phyloP scores from a whole-genome alignment of 148 eudicot species.

The Persicaria maculosa region DNA sequence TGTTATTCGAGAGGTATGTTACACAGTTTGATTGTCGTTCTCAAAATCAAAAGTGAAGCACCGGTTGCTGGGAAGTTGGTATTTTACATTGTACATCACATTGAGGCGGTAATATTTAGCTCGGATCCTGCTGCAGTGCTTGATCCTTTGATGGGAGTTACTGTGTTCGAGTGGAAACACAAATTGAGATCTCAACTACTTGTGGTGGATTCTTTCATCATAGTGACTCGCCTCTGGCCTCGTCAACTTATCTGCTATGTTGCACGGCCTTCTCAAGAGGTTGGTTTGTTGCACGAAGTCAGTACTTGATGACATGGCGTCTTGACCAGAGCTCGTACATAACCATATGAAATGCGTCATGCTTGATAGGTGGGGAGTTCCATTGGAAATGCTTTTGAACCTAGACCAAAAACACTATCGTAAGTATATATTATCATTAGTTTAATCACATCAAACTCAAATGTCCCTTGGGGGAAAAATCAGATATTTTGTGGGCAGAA shows the following conservation, averaged over 20 bases:
- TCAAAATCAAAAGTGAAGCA: background rate
- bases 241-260: background rate
- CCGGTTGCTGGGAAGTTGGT: background rate
- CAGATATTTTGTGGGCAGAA: background rate
- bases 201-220: background rate
- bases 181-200: background rate
- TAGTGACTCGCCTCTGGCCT: background rate
- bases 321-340: conserved; percentile 79
- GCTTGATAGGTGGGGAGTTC: conserved; percentile 57
- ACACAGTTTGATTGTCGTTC: background rate
- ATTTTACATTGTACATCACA: background rate
- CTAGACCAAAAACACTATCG: conserved; percentile 21
- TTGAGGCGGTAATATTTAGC: background rate
- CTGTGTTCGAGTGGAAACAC: background rate
- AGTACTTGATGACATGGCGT: conserved; percentile 67
- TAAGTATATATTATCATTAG: background rate
- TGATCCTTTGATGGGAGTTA: too few species aligned
- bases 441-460: background rate
- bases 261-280: background rate
- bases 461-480: background rate
- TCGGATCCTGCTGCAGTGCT: too few species aligned
- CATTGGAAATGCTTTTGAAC: conserved; percentile 76
- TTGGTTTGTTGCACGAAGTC: conserved; percentile 6
- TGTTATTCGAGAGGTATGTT: background rate
- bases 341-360: conserved; percentile 74